phyloP scores from a whole-genome alignment of 2,329 filamentous ascomycete genomes.

The Fusarium vanettenii region DNA sequence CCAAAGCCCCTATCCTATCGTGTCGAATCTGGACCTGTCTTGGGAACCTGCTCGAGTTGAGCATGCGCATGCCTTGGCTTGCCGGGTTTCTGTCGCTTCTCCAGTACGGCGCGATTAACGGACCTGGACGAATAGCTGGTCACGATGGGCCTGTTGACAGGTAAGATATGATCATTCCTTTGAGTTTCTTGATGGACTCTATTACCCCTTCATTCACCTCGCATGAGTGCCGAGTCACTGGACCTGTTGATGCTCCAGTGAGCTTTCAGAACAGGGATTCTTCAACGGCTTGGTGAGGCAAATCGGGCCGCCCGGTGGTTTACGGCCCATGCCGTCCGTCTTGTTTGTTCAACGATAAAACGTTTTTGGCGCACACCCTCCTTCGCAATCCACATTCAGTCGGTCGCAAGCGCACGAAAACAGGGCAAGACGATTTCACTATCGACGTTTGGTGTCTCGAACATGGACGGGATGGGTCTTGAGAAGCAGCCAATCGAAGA shows the following conservation, averaged over 20 bases:
- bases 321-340: slow-evolving; percentile 32
- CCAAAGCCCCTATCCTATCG: slow-evolving; percentile 74
- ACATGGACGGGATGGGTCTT: slow-evolving; percentile 35
- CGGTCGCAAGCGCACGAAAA: slow-evolving; percentile 3
- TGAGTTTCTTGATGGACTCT: slow-evolving; percentile 41
- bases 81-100: slow-evolving; percentile 78
- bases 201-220: slow-evolving; percentile 50
- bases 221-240: slow-evolving; percentile 61
- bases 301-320: slow-evolving; percentile 33
- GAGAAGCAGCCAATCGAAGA: slow-evolving; percentile 54
- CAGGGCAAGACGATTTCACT: slow-evolving; percentile 10
- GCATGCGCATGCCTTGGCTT: slow-evolving; percentile 91
- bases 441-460: slow-evolving; percentile 25
- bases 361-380: slow-evolving; percentile 21
- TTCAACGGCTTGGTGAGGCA: slow-evolving; percentile 27
- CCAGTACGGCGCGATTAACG: slow-evolving; percentile 78
- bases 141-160: slow-evolving; percentile 87
- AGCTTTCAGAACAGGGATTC: slow-evolving; percentile 43
- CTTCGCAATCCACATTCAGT: slow-evolving; percentile 10
- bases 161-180: slow-evolving; percentile 68
- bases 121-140: slow-evolving; percentile 80
- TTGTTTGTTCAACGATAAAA: slow-evolving; percentile 8
- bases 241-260: slow-evolving; percentile 54
- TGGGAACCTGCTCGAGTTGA: slow-evolving; percentile 78
- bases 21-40: slow-evolving; percentile 83